phyloP scores from a whole-genome alignment of 1,284 basidiomycete species.

The Amylostereum chailletii region DNA sequence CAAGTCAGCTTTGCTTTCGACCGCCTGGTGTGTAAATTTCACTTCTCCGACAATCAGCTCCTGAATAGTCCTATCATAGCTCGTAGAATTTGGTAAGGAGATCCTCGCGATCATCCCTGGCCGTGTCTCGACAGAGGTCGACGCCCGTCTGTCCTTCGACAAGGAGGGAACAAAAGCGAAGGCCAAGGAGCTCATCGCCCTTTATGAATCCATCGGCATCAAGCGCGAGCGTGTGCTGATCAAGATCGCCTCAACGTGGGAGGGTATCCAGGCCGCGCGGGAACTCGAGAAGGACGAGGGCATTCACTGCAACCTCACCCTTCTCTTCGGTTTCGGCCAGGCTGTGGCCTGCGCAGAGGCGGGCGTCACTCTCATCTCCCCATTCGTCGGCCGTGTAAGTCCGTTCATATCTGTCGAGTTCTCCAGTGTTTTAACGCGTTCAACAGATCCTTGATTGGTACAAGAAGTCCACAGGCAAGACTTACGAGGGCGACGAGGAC shows the following conservation, averaged over 20 bases:
- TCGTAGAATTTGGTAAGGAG: slow-evolving; percentile 95
- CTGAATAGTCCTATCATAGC: slow-evolving; percentile 31
- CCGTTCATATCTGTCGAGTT: slow-evolving; percentile 4
- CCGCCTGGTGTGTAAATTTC: slow-evolving; percentile 58
- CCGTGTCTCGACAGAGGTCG: slow-evolving; percentile 98
- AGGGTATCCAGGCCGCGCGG: slow-evolving; percentile 97
- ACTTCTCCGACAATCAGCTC: not conserved
- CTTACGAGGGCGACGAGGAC: slow-evolving; percentile 83
- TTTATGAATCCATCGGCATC: slow-evolving; percentile 90
- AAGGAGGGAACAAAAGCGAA: slow-evolving; percentile 88
- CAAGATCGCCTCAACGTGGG: slow-evolving; percentile 99
- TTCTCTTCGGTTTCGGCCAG: slow-evolving; percentile 97
- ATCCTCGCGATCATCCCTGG: slow-evolving; percentile 96
- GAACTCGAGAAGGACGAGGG: slow-evolving; percentile 88
- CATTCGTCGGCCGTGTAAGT: slow-evolving; percentile 94
- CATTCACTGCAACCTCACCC: slow-evolving; percentile 99
- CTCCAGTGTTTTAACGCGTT: slow-evolving; percentile 2
- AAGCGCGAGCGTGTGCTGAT: slow-evolving; percentile 91
- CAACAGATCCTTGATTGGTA: slow-evolving; percentile 91
- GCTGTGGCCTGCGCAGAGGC: slow-evolving; percentile 99
- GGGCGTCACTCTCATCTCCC: slow-evolving; percentile 95
- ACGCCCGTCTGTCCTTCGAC: slow-evolving; percentile 95
- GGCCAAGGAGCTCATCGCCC: slow-evolving; percentile 88
- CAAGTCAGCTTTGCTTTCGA: slow-evolving; percentile 79
- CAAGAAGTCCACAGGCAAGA: slow-evolving; percentile 84